Base-by-base conservation (phyloP, 2,329 filamentous ascomycete genomes). In the Verticillium nubilum region DNA sequence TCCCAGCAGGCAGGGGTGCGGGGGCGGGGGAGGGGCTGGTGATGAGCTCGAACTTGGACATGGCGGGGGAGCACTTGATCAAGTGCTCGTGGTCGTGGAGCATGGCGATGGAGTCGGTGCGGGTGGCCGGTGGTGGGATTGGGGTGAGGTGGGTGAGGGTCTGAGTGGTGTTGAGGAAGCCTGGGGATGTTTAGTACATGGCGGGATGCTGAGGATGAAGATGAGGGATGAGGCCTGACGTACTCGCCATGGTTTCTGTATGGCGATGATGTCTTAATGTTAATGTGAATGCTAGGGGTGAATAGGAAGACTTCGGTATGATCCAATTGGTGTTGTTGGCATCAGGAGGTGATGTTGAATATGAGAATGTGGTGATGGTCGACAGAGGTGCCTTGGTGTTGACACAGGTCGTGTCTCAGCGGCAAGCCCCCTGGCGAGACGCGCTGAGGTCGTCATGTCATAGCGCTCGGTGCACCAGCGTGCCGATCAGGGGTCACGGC, bases 1-100 rank as follows among this genome's bases (percentile, higher is more conserved):
- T 62, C 9, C 67, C 69, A 13, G 68, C 64, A 2, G 74, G 70
- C 12, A 73, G 68, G n/a, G 67, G 67, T 12, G 66, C 63, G 1
- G 67, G 67, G 13, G 66, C 63, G 1, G 70, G 62, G 33, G 69
- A 66, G 15, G 67, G 64, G 23, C 66, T 66, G 12, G 69, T 64
- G 50, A 80, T 68, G 19, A 66, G 66, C 57, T 77, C 72, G 66
- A 75, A 79, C 52, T 74, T 76, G 61, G 73, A 66, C 68, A 80
- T 74, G 70, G 83, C 80, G 54, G 83, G 82, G 63, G 84, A 77
- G 70, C 79, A 82, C 50, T 72, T 63, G 53, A 86, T 73, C 69
- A 83, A 80, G 70, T 80, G 79, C 33, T 73, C 74, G 64, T 83
- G 79, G 65, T 82, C 76, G 27, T 82, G 81, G 29, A 85, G 77